These are phyloP conservation scores for Penicillium expansum DNA, from an alignment of 2,329 filamentous ascomycete genomes.

Conservation along the genomic window DNA sequence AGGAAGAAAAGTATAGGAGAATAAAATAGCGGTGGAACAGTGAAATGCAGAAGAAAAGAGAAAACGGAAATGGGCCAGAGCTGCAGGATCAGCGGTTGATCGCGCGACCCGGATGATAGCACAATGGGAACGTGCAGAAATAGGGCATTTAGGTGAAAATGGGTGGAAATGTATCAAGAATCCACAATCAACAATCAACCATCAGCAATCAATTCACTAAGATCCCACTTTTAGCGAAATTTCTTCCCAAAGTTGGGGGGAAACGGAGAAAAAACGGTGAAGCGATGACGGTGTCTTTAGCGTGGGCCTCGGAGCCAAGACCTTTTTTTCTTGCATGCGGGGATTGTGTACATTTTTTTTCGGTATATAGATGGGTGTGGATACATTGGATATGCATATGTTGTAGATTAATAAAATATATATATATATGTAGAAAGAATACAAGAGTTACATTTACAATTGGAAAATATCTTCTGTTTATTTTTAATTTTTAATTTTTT, in stretches of 20 bases:
- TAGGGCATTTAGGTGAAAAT: background rate
- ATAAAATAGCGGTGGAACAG: slow-evolving; percentile 18
- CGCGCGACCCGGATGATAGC: slow-evolving; percentile 20
- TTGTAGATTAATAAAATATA: background rate
- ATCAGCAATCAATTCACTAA: too few relatives aligned
- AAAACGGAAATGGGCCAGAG: slow-evolving; percentile 4
- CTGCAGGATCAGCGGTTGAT: slow-evolving; percentile 23
- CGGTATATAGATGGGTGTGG: slow-evolving; percentile 9
- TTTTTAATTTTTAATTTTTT: too few relatives aligned
- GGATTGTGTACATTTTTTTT: slow-evolving; percentile 10
- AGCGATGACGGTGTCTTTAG: slow-evolving; percentile 20
- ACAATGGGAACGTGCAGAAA: slow-evolving; percentile 16
- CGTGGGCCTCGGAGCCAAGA: slow-evolving; percentile 21
- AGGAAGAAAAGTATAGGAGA: background rate
- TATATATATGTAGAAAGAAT: too few relatives aligned
- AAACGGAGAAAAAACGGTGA: slow-evolving; percentile 24
- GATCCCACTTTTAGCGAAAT: slow-evolving; percentile 3
- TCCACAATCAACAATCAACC: too few relatives aligned
- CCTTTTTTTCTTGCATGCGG: slow-evolving; percentile 21
- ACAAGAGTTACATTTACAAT: too few relatives aligned
- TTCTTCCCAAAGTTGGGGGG: slow-evolving; percentile 6
- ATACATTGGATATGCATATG: background rate
- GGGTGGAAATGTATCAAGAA: background rate
- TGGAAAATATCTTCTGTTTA: too few relatives aligned
- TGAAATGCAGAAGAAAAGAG: background rate